Base-by-base conservation (phyloP, 768 basidiomycete genomes). In the Mycena kentingensis region DNA sequence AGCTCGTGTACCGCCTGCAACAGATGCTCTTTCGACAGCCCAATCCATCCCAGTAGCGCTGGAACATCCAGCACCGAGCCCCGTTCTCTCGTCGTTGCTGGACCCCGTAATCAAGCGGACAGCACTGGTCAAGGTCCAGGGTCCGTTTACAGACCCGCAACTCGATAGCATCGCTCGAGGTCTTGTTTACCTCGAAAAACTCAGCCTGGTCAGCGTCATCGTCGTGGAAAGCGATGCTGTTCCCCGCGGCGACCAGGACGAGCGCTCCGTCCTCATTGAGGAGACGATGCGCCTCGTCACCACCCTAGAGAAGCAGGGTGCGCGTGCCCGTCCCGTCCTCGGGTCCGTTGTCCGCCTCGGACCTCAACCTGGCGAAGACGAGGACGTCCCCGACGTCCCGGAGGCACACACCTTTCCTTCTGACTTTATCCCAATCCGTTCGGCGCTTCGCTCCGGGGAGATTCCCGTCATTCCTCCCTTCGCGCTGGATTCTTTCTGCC, bases 381-480 rank as follows among this genome's bases (percentile, higher is more conserved):
- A 69, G 16, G 70, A 71, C 18, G 45, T 60, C 3, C 35, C 62
- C 3, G 58, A 60, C 37, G 67, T 77, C 16, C 90, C 87, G 2
- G 89, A 90, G 72, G 83, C 88, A 3, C 93, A 96, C 62, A 86
- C 93, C 2, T 73, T 84, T 49, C 85, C 88, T 11, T 77, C 82
- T 27, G 93, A 96, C 57, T 81, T 98, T 51, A 80, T 86, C 36
- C 82, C 88, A 24, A 87, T 98, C 54, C 85, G 91, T 18, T 90
- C 90, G 42, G 93, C 97, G 6, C 83, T 99, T 57, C 83, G 84
- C 48, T 86, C 93, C 3, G 93, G 96, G 13, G 97, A 98, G 72
- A 98, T 99, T 48, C 97, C 97, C 5, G 94, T 99, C 21, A 83
- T 98, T 39, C 79, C 94, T 15, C 95, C 97, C 3, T 84, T 99